These are phyloP conservation scores for Penicillium sp. DNA, from an alignment of 2,329 filamentous ascomycete species.

Conservation along the genomic window DNA sequence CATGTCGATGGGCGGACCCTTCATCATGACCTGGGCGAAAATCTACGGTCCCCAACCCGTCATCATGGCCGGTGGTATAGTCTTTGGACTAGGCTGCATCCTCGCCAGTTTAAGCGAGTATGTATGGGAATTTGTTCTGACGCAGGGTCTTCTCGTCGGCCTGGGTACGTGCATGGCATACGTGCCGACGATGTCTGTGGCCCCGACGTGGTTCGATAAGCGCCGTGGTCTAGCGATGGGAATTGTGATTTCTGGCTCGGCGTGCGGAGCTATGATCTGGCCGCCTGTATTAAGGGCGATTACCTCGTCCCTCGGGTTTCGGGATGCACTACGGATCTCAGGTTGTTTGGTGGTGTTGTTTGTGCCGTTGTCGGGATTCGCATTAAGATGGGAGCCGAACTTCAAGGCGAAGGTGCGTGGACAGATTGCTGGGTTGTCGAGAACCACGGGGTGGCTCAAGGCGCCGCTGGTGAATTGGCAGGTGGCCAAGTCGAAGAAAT, in stretches of 20 bases:
- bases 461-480: constrained; percentile 35
- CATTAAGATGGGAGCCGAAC: constrained; percentile 31
- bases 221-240: constrained; percentile 42
- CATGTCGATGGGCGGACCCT: constrained; percentile 40
- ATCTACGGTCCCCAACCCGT: constrained; percentile 33
- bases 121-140: constrained; percentile 35
- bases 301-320: constrained; percentile 36
- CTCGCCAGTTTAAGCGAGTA: constrained; percentile 34
- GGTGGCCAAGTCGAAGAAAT: constrained; percentile 28
- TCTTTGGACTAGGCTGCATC: constrained; percentile 36
- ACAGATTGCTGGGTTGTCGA: constrained; percentile 17
- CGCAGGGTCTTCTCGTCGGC: constrained; percentile 41
- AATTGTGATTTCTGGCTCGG: constrained; percentile 39
- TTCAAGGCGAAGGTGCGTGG: constrained; percentile 22
- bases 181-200: constrained; percentile 39
- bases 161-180: constrained; percentile 41
- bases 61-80: constrained; percentile 32
- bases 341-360: constrained; percentile 30
- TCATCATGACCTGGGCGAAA: constrained; percentile 37
- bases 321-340: constrained; percentile 38
- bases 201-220: constrained; percentile 40
- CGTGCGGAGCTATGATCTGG: constrained; percentile 42
- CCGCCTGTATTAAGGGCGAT: constrained; percentile 35
- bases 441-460: constrained; percentile 19
- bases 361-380: constrained; percentile 26